Percentiles rank a stretch among this genome's conserved stretches.
phyloP scores from a whole-genome alignment of 179 eudicot genomes.

The Beta lomatogona region DNA sequence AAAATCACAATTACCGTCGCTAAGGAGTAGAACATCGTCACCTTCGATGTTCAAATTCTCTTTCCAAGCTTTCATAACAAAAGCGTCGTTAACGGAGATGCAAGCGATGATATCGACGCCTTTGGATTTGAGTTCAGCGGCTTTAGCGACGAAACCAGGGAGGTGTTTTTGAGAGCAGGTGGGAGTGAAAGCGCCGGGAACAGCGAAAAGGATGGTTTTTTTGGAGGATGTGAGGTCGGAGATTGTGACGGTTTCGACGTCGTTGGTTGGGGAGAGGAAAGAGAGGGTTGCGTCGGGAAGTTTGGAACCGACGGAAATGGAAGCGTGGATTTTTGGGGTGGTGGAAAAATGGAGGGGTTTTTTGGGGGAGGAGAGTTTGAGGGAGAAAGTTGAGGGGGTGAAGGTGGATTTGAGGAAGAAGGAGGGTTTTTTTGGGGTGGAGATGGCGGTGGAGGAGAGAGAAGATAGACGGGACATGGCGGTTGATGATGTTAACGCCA shows the following conservation, averaged over 20 bases:
- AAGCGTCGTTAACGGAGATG: slow-evolving; percentile 80
- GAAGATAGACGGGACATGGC: slow-evolving; percentile 49
- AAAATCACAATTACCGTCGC: slow-evolving; percentile 82
- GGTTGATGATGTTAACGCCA: slow-evolving; percentile 37
- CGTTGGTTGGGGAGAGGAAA: slow-evolving; percentile 56
- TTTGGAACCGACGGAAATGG: slow-evolving; percentile 59
- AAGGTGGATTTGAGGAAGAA: slow-evolving; percentile 30
- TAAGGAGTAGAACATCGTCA: slow-evolving; percentile 63
- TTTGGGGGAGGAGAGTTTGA: slow-evolving; percentile 28
- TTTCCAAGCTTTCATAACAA: slow-evolving; percentile 93
- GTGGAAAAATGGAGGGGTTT: slow-evolving; percentile 37
- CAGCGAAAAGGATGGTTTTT: slow-evolving; percentile 77
- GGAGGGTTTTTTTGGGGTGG: slow-evolving; percentile 26
- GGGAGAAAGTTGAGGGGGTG: slow-evolving; percentile 36
- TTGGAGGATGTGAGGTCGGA: slow-evolving; percentile 64
- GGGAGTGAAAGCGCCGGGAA: slow-evolving; percentile 94
- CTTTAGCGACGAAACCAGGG: slow-evolving; percentile 68
- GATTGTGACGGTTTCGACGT: slow-evolving; percentile 65
- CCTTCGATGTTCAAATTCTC: slow-evolving; percentile 38
- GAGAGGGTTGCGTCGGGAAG: slow-evolving; percentile 71
- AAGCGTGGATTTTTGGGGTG: slow-evolving; percentile 49
- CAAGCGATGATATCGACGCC: slow-evolving; percentile 85
- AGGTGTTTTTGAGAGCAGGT: slow-evolving; percentile 74
- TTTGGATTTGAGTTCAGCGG: slow-evolving; percentile 65
- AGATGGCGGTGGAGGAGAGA: slow-evolving; percentile 30